These are phyloP conservation scores for Gryganskiella cystojenkinii DNA, from an alignment of 192 early-diverging fungal species.

Conservation along the genomic window DNA sequence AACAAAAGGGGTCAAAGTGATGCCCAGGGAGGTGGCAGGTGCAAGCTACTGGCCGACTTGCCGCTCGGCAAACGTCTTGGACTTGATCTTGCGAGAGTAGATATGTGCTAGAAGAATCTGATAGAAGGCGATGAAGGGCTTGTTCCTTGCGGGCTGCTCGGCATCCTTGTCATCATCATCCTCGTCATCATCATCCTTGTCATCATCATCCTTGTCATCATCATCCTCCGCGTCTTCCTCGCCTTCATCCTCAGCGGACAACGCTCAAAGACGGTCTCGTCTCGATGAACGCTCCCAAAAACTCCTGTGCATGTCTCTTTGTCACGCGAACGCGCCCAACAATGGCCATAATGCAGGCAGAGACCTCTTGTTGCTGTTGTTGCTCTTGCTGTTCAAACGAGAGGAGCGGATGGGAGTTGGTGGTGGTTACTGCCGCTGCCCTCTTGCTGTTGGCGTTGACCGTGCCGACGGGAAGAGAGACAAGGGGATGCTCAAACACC, in stretches of 20 bases:
- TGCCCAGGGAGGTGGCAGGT: conserved; percentile 8
- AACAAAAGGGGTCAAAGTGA: conserved; percentile 2
- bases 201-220: too few relatives aligned
- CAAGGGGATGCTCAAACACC: too few relatives aligned
- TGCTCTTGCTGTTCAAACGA: conserved; percentile 13
- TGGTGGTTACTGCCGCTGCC: conserved; percentile 11
- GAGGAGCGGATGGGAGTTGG: conserved; percentile 9
- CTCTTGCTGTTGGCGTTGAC: conserved; percentile 8
- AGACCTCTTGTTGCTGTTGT: conserved; percentile 1
- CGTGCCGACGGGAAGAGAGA: conserved; percentile 7
- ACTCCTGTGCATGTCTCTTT: conserved; percentile 14
- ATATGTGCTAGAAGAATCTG: not conserved
- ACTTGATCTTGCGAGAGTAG: conserved; percentile 14
- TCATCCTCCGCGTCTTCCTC: not conserved
- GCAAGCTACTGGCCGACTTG: conserved; percentile 9
- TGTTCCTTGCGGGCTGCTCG: conserved; percentile 4
- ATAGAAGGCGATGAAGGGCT: conserved; percentile 6
- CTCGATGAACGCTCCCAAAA: conserved; percentile 17
- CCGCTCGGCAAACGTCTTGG: conserved; percentile 3
- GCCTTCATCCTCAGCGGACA: not conserved
- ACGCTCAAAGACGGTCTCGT: conserved; percentile 8
- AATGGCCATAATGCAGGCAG: not conserved
- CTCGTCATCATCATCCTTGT: not conserved
- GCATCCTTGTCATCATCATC: conserved; percentile 2
- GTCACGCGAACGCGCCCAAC: conserved; percentile 8